Base-by-base conservation (phyloP, 257 asterid genomes). In the Solanum pennellii region DNA sequence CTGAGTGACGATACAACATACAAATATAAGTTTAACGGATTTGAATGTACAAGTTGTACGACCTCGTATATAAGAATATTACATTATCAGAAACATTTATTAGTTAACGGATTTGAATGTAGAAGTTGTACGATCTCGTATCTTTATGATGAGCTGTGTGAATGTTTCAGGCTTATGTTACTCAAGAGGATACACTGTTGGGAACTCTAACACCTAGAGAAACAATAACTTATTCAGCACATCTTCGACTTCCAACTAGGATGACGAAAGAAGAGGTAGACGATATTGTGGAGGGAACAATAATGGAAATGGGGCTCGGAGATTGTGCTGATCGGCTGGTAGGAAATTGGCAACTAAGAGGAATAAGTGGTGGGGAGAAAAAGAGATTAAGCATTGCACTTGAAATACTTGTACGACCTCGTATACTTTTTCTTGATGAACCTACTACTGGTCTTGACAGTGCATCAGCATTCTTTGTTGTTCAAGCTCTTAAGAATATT, bases 401-500 rank as follows among this genome's bases (percentile, higher is more conserved):
- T 12, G 99, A 97, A 59, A 94, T 97, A 82, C 94, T 97, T 18
- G 89, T 92, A 7, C 93, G 98, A 1, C 99, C 99, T 4, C 96
- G 97, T 7, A 87, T 97, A 15, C 89, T 97, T 44, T 97, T 97
- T 86, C 98, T 97, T 29, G 99, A 97, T 85, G 99, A 97, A 77
- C 99, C 99, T 5, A 97, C 99, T 0, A 97, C 96, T 27, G 99
- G 99, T 5, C 96, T 97, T 9, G 99, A 97, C 74, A 97, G 99
- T 71, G 99, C 99, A 10, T 91, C 99, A 1, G 98, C 99, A 8
- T 97, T 97, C 90, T 97, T 97, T 44, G 99, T 97, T 15, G 91
- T 93, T 14, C 98, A 95, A 83, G 93, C 98, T 31, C 96, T 97
- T 27, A 97, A 94, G 88, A 97, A 93, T 86, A 95, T 97, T 8